Percentiles rank a stretch among this genome's conserved stretches.
These are phyloP conservation scores for Phytomonas sp. DNA, from an alignment of 208 protist species.

Conservation along the genomic window DNA sequence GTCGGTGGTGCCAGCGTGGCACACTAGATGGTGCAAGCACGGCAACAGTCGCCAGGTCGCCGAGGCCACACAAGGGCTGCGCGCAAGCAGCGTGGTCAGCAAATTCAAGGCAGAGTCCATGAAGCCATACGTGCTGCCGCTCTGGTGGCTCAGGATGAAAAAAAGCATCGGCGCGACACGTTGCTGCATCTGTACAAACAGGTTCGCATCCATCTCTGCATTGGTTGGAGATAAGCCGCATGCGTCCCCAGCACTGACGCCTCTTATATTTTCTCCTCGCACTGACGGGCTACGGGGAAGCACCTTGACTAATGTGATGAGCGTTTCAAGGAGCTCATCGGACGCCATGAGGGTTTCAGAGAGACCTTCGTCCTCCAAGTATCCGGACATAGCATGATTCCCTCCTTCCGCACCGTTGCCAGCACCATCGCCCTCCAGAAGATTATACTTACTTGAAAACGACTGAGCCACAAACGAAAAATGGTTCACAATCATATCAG, in stretches of 20 bases:
- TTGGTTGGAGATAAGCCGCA: background rate
- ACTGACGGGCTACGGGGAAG: conserved; percentile 30
- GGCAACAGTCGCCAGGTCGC: conserved; percentile 58
- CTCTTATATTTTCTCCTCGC: background rate
- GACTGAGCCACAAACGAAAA: conserved; percentile 52
- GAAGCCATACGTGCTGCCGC: conserved; percentile 70
- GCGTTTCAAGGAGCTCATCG: conserved; percentile 79
- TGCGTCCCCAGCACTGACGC: background rate
- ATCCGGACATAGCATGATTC: conserved; percentile 1
- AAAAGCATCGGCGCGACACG: conserved; percentile 64
- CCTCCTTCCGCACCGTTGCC: background rate
- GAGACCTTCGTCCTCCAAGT: conserved; percentile 43
- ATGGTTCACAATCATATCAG: conserved; percentile 75
- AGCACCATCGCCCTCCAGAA: conserved; percentile 18
- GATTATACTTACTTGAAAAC: conserved; percentile 39
- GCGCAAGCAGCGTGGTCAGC: conserved; percentile 74
- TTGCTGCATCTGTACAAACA: conserved; percentile 61
- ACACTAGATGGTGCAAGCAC: conserved; percentile 55
- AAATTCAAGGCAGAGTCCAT: conserved; percentile 81
- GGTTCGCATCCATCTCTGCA: conserved; percentile 20
- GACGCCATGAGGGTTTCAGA: conserved; percentile 61
- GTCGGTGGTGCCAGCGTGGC: conserved; percentile 61
- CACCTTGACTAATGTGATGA: conserved; percentile 62
- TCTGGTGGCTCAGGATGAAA: conserved; percentile 49
- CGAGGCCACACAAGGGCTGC: conserved; percentile 52